Evolutionary conservation across 108 stramenopile genomes (phyloP).

Genomic region (Stephanodiscus triporus): DNA sequence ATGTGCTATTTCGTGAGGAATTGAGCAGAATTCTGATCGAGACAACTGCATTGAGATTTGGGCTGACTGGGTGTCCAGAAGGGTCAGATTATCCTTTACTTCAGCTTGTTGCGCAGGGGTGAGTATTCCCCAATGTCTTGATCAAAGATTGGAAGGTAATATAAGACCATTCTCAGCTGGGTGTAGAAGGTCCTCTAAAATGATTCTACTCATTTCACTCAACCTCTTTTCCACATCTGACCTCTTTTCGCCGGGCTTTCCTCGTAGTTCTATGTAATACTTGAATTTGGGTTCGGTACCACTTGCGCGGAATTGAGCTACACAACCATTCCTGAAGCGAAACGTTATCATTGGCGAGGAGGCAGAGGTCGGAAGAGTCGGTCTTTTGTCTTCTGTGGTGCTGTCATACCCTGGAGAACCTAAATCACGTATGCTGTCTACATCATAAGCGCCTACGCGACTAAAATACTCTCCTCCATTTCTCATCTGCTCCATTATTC

Average conservation of each 20-base stretch:
- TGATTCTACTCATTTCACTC: slow-evolving; percentile 56
- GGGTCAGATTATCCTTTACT: not conserved
- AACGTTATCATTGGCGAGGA: slow-evolving; percentile 94
- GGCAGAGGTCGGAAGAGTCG: slow-evolving; percentile 77
- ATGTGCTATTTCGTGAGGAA: not conserved
- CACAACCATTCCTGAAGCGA: slow-evolving; percentile 91
- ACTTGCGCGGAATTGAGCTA: slow-evolving; percentile 92
- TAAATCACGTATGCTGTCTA: slow-evolving; percentile 87
- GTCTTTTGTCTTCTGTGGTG: slow-evolving; percentile 72
- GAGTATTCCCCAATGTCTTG: not conserved
- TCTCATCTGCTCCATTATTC: slow-evolving; percentile 82
- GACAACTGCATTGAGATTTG: not conserved
- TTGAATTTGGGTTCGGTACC: slow-evolving; percentile 99
- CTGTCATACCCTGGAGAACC: slow-evolving; percentile 89
- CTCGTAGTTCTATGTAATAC: slow-evolving; percentile 94
- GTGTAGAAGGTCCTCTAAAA: slow-evolving; percentile 81
- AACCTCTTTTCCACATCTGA: slow-evolving; percentile 70
- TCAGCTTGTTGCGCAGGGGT: too few species aligned
- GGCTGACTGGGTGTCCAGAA: not conserved
- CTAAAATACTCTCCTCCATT: slow-evolving; percentile 73
- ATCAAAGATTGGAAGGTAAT: slow-evolving; percentile 37
- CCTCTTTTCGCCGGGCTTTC: slow-evolving; percentile 76
- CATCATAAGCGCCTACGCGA: slow-evolving; percentile 65
- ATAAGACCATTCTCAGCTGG: slow-evolving; percentile 71
- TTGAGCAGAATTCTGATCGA: not conserved